Evolutionary conservation across 306 rosid genomes (phyloP).

Genomic region (Prunus padus): DNA sequence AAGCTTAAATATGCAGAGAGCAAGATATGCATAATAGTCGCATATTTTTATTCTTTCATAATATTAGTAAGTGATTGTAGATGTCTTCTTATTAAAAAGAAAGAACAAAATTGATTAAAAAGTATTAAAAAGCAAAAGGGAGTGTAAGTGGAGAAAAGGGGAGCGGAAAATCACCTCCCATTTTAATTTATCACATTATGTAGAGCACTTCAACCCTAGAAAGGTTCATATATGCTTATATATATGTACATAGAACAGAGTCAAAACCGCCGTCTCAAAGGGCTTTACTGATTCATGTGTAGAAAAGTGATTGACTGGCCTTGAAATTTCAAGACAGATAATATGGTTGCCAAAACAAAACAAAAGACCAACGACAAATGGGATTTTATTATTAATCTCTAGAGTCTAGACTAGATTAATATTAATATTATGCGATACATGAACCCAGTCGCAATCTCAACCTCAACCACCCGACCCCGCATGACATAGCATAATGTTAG

Average conservation of each 20-base stretch:
- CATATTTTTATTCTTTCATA: too few relatives aligned
- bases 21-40: too few relatives aligned
- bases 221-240: too few relatives aligned
- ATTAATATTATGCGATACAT: background rate
- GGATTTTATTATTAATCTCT: background rate
- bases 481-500: background rate
- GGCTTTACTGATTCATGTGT: background rate
- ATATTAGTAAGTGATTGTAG: too few relatives aligned
- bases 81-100: too few relatives aligned
- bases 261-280: conserved; percentile 60
- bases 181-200: too few relatives aligned
- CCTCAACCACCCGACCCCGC: background rate
- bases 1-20: too few relatives aligned
- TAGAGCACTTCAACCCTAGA: too few relatives aligned
- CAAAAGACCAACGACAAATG: background rate
- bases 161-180: too few relatives aligned
- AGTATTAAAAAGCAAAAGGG: too few relatives aligned
- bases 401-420: background rate
- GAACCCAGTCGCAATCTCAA: background rate
- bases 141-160: too few relatives aligned
- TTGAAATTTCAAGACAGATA: background rate
- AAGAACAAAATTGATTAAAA: too few relatives aligned
- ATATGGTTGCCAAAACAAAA: background rate
- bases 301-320: conserved; percentile 17
- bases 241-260: conserved; percentile 10